A percentile compares a stretch with the other conserved stretches of the same genome.
Evolutionary conservation across 306 rosid species (phyloP).

Genomic region (Ammopiptanthus mongolicus): DNA sequence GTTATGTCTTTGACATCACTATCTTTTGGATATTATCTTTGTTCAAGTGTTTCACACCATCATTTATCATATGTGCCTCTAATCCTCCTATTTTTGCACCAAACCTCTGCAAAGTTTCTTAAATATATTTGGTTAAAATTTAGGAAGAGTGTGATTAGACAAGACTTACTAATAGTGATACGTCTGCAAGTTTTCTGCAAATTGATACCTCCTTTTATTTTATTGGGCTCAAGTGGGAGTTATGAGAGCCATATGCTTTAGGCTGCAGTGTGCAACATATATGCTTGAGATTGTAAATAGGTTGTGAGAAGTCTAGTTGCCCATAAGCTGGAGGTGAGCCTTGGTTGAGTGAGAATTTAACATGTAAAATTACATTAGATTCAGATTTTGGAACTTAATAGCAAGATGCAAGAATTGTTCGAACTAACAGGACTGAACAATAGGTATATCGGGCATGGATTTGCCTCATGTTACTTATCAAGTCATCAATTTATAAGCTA

Average conservation of each 20-base stretch:
- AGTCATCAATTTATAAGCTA: conserved; percentile 66
- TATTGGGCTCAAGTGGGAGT: neutral
- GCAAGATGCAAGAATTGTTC: conserved; percentile 9
- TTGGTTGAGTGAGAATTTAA: neutral
- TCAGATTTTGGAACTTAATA: conserved; percentile 5
- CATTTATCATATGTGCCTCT: neutral
- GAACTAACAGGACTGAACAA: neutral
- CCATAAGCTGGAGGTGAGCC: conserved; percentile 2
- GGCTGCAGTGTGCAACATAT: neutral
- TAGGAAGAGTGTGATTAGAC: neutral
- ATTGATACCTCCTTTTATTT: neutral
- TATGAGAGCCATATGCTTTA: neutral
- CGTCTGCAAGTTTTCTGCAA: neutral
- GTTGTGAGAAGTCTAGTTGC: conserved; percentile 9
- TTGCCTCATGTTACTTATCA: conserved; percentile 19
- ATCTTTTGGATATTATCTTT: neutral
- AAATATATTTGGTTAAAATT: neutral
- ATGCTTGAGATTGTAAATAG: conserved; percentile 2
- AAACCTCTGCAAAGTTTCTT: neutral
- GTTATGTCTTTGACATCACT: neutral
- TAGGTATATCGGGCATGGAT: conserved; percentile 9
- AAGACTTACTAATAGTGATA: neutral
- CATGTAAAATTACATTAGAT: neutral
- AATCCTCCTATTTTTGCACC: neutral
- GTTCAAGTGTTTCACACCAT: neutral